These are phyloP conservation scores for Allantophomopsis cytisporea DNA, from an alignment of 2,329 filamentous ascomycete species.

Conservation along the genomic window DNA sequence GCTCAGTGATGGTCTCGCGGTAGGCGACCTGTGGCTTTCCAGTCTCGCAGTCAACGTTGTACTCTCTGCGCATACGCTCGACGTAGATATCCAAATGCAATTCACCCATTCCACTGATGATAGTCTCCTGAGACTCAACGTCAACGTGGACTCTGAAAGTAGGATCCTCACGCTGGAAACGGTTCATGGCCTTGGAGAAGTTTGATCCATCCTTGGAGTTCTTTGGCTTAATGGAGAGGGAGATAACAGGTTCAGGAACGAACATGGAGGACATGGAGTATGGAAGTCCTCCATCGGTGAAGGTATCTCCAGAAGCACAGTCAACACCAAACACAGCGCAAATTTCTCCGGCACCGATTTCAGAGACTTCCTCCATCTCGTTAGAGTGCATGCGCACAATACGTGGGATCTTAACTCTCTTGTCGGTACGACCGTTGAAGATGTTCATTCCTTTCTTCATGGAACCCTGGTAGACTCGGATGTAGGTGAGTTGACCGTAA, in stretches of 20 bases:
- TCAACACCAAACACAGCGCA: slow-evolving; percentile 98
- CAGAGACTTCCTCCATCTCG: slow-evolving; percentile 92
- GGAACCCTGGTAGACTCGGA: slow-evolving; percentile 92
- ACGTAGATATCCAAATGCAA: slow-evolving; percentile 95
- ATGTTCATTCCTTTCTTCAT: slow-evolving; percentile 81
- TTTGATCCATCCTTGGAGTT: slow-evolving; percentile 80
- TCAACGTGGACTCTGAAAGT: slow-evolving; percentile 95
- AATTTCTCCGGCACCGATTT: slow-evolving; percentile 93
- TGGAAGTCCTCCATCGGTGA: slow-evolving; percentile 83
- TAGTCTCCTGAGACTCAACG: slow-evolving; percentile 84
- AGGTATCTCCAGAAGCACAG: slow-evolving; percentile 94
- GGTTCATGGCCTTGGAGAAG: slow-evolving; percentile 97
- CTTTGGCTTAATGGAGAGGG: slow-evolving; percentile 93
- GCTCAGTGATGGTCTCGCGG: slow-evolving; percentile 77
- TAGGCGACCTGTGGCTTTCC: slow-evolving; percentile 95
- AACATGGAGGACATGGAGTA: slow-evolving; percentile 98
- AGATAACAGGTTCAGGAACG: slow-evolving; percentile 95
- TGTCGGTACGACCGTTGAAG: slow-evolving; percentile 86
- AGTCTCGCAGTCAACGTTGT: slow-evolving; percentile 91
- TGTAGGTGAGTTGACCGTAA: slow-evolving; percentile 95
- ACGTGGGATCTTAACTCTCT: slow-evolving; percentile 91
- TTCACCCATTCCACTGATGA: slow-evolving; percentile 98
- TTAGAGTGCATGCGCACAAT: slow-evolving; percentile 99
- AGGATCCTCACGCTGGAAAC: slow-evolving; percentile 95
- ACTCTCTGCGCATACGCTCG: slow-evolving; percentile 91